A percentile compares a stretch with the other conserved stretches of the same genome.
Conservation (phyloP, 2,329 filamentous ascomycete genomes). For the Fusarium palustre region DNA sequence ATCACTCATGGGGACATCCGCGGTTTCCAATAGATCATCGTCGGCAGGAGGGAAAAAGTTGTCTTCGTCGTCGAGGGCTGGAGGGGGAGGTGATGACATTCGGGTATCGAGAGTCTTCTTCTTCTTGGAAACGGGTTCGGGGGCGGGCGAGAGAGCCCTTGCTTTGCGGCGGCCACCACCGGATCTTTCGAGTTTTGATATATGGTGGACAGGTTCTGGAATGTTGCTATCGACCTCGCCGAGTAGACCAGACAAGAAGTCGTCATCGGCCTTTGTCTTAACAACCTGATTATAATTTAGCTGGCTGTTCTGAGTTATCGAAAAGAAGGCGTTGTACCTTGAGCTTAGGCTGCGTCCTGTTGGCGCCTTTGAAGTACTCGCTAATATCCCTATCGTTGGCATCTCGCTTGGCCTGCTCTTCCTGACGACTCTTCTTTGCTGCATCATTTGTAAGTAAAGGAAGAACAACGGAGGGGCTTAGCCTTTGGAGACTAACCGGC, state of each 20-base stretch:
- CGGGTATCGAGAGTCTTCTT: slow-evolving; percentile 65
- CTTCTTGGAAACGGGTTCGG: slow-evolving; percentile 67
- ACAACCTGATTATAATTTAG: slow-evolving; percentile 65
- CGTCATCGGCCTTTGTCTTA: slow-evolving; percentile 87
- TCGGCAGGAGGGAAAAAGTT: slow-evolving; percentile 66
- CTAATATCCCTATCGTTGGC: slow-evolving; percentile 92
- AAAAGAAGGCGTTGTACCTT: slow-evolving; percentile 69
- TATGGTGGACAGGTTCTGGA: slow-evolving; percentile 64
- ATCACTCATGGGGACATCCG: slow-evolving; percentile 83
- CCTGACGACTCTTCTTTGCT: slow-evolving; percentile 90
- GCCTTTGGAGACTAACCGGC: slow-evolving; percentile 54
- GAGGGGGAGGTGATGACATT: slow-evolving; percentile 60
- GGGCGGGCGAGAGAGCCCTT: slow-evolving; percentile 81
- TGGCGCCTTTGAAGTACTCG: slow-evolving; percentile 88
- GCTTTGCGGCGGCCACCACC: slow-evolving; percentile 82
- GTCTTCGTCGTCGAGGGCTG: slow-evolving; percentile 63
- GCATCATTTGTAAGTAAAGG: slow-evolving; percentile 2
- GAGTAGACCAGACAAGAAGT: slow-evolving; percentile 86
- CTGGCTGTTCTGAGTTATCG: background rate
- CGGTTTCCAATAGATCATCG: slow-evolving; percentile 64
- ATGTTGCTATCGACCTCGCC: slow-evolving; percentile 88
- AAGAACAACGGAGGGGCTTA: background rate
- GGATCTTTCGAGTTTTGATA: slow-evolving; percentile 74
- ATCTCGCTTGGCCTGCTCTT: slow-evolving; percentile 85
- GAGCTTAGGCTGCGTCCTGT: slow-evolving; percentile 75